phyloP scores from a whole-genome alignment of 345 rosid genomes.

The Balakata baccata region DNA sequence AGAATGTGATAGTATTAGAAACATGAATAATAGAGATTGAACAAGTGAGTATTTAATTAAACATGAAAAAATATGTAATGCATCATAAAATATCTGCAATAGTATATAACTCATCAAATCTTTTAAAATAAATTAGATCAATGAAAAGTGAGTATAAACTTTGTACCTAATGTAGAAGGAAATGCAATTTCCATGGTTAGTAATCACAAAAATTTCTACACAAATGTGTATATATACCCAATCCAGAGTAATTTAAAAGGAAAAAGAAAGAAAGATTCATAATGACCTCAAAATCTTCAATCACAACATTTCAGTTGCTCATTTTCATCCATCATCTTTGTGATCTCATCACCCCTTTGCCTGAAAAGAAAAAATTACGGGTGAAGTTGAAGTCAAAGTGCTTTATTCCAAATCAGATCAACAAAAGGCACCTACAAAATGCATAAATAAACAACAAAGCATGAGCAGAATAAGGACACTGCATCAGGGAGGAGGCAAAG shows the following conservation, averaged over 20 bases:
- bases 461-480: background rate
- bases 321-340: conserved; percentile 90
- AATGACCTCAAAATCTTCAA: conserved; percentile 85
- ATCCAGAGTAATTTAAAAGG: background rate
- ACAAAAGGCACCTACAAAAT: background rate
- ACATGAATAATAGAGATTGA: background rate
- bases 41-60: background rate
- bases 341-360: conserved; percentile 99
- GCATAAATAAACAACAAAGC: background rate
- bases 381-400: conserved; percentile 15
- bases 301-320: conserved; percentile 75
- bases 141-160: background rate
- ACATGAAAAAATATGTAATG: background rate
- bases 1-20: background rate
- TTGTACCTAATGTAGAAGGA: background rate
- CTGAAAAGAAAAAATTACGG: conserved; percentile 42
- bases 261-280: conserved; percentile 11
- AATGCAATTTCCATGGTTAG: background rate
- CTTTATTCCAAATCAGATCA: conserved; percentile 7
- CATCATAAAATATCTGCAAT: background rate
- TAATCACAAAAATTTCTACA: background rate
- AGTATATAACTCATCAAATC: too few species aligned
- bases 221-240: background rate
- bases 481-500: conserved; percentile 4
- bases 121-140: background rate